A percentile compares a stretch with the other conserved stretches of the same genome.
phyloP scores from a whole-genome alignment of 768 basidiomycete species.

The Collybia nuda region DNA sequence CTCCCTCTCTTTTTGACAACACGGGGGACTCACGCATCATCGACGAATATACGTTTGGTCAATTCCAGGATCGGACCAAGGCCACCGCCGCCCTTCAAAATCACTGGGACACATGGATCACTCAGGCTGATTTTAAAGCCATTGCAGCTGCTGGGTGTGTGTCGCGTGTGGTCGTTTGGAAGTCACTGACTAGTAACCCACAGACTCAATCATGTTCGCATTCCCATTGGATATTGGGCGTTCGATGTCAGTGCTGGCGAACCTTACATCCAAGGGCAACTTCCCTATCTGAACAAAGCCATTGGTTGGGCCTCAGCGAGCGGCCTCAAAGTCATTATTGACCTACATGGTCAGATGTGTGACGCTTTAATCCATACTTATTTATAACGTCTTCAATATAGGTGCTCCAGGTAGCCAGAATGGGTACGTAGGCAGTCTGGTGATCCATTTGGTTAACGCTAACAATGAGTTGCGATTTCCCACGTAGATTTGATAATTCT shows the following conservation, averaged over 20 bases:
- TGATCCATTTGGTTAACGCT: not conserved
- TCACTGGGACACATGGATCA: slow-evolving; percentile 87
- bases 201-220: slow-evolving; percentile 79
- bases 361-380: too few species aligned
- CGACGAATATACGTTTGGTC: slow-evolving; percentile 80
- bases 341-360: slow-evolving; percentile 53
- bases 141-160: slow-evolving; percentile 75
- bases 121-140: slow-evolving; percentile 71
- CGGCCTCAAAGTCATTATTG: slow-evolving; percentile 80
- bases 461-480: slow-evolving; percentile 6
- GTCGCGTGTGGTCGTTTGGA: slow-evolving; percentile 11
- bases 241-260: slow-evolving; percentile 78
- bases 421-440: slow-evolving; percentile 42
- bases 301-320: slow-evolving; percentile 68
- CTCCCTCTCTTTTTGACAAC: slow-evolving; percentile 71
- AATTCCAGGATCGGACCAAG: slow-evolving; percentile 49
- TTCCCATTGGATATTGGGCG: slow-evolving; percentile 91
- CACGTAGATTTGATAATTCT: slow-evolving; percentile 74
- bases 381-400: slow-evolving; percentile 15
- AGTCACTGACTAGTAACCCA: slow-evolving; percentile 5
- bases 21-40: slow-evolving; percentile 59
- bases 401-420: slow-evolving; percentile 85
- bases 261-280: slow-evolving; percentile 77
- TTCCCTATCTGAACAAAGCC: slow-evolving; percentile 66
- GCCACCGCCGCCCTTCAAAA: slow-evolving; percentile 53